phyloP scores from a whole-genome alignment of 106 monocot genomes.

The Phalaenopsis equestris region DNA sequence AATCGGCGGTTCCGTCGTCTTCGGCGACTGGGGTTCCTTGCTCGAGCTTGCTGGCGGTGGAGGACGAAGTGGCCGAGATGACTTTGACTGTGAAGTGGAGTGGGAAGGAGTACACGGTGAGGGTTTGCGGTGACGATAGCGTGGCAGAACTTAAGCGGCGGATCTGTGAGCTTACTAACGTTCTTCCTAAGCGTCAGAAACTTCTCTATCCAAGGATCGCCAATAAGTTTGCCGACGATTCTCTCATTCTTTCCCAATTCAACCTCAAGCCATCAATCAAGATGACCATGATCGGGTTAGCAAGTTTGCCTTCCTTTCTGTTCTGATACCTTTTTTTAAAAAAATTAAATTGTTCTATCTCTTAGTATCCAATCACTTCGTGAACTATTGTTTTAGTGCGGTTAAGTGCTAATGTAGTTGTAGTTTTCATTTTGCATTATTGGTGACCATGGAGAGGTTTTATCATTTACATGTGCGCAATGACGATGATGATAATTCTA shows the following conservation, averaged over 20 bases:
- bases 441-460: not conserved
- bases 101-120: conserved; percentile 67
- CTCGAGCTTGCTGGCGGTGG: conserved; percentile 7
- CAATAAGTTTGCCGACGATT: conserved; percentile 61
- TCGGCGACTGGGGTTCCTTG: not conserved
- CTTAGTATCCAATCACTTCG: not conserved
- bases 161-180: conserved; percentile 84
- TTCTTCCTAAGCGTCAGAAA: conserved; percentile 97
- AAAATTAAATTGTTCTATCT: not conserved
- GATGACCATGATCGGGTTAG: conserved; percentile 95
- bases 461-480: too few relatives aligned
- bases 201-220: conserved; percentile 88
- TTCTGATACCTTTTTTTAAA: not conserved
- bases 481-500: too few relatives aligned
- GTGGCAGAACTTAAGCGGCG: conserved; percentile 84
- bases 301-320: not conserved
- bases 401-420: not conserved
- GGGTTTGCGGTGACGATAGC: conserved; percentile 85
- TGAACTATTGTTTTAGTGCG: not conserved
- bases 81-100: conserved; percentile 80
- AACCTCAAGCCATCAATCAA: conserved; percentile 69
- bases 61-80: conserved; percentile 69
- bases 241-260: conserved; percentile 61
- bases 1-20: not conserved
- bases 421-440: not conserved